A percentile compares a stretch with the other conserved stretches of the same genome.
These are phyloP conservation scores for Gossypium schwendimanii DNA, from an alignment of 441 rosid genomes.

Conservation along the genomic window DNA sequence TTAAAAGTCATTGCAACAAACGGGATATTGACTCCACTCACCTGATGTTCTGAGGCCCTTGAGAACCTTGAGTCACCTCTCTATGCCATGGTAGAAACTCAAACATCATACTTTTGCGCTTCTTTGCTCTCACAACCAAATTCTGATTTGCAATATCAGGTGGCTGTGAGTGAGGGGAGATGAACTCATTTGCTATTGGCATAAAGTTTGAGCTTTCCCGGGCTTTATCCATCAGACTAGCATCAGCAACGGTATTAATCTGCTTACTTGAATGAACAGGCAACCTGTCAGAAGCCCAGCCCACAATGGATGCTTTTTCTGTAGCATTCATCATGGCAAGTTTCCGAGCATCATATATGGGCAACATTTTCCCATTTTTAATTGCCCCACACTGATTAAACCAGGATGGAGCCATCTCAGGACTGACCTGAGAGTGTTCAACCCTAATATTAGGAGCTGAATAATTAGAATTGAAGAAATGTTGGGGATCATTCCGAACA, in stretches of 20 bases:
- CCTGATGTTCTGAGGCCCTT: constrained; percentile 54
- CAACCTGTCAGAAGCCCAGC: constrained; percentile 38
- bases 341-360: constrained; percentile 37
- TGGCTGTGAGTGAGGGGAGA: constrained; percentile 32
- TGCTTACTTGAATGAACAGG: constrained; percentile 30
- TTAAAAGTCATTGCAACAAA: neutral
- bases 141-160: constrained; percentile 28
- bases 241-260: constrained; percentile 24
- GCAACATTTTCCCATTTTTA: constrained; percentile 55
- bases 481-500: constrained; percentile 33
- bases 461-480: constrained; percentile 24
- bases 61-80: constrained; percentile 43
- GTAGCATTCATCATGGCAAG: constrained; percentile 27
- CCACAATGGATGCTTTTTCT: constrained; percentile 35
- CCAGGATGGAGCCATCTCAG: constrained; percentile 77
- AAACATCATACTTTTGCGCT: constrained; percentile 56
- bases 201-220: constrained; percentile 25
- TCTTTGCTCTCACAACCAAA: constrained; percentile 42
- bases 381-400: constrained; percentile 58
- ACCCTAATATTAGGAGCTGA: constrained; percentile 26
- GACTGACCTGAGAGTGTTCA: constrained; percentile 49
- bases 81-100: constrained; percentile 65
- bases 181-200: constrained; percentile 30
- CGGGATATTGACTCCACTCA: constrained; percentile 17
- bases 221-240: constrained; percentile 22